Evolutionary conservation across 2,329 filamentous ascomycete genomes (phyloP).

Genomic region (Pseudogymnoascus sp.): DNA sequence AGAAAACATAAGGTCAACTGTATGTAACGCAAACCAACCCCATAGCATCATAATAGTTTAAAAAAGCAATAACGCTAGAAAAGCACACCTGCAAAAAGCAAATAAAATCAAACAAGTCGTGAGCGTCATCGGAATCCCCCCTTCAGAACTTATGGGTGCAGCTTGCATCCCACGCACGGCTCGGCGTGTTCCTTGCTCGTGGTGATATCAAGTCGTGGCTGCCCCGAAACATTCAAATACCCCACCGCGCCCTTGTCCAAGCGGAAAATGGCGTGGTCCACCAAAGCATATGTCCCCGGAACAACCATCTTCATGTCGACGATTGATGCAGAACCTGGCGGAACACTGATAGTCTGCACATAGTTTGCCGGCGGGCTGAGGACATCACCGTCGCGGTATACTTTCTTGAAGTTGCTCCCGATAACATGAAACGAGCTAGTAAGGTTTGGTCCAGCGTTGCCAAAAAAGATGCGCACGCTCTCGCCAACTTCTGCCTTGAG

Average conservation of each 20-base stretch:
- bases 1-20: neutral
- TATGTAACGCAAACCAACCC: neutral
- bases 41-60: neutral
- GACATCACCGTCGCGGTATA: slow-evolving; percentile 30
- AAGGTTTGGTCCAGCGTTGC: slow-evolving; percentile 31
- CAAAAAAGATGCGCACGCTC: slow-evolving; percentile 31
- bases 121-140: neutral
- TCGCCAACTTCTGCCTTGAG: slow-evolving; percentile 28
- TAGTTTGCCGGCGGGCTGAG: slow-evolving; percentile 25
- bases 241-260: slow-evolving; percentile 32
- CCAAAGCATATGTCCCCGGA: slow-evolving; percentile 29
- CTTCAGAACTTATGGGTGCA: neutral
- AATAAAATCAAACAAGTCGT: neutral
- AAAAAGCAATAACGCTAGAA: neutral
- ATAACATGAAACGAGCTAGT: slow-evolving; percentile 31
- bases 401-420: slow-evolving; percentile 26
- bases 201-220: slow-evolving; percentile 25
- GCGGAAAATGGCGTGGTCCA: slow-evolving; percentile 32
- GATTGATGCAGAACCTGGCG: slow-evolving; percentile 26
- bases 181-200: slow-evolving; percentile 20
- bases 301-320: slow-evolving; percentile 30
- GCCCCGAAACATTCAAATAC: slow-evolving; percentile 30
- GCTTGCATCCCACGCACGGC: slow-evolving; percentile 8
- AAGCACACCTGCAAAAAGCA: neutral
- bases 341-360: slow-evolving; percentile 26